Percentiles rank a stretch among this genome's conserved stretches.
Conservation (phyloP, 169 alveolate species). For the Cryptosporidium baileyi region DNA sequence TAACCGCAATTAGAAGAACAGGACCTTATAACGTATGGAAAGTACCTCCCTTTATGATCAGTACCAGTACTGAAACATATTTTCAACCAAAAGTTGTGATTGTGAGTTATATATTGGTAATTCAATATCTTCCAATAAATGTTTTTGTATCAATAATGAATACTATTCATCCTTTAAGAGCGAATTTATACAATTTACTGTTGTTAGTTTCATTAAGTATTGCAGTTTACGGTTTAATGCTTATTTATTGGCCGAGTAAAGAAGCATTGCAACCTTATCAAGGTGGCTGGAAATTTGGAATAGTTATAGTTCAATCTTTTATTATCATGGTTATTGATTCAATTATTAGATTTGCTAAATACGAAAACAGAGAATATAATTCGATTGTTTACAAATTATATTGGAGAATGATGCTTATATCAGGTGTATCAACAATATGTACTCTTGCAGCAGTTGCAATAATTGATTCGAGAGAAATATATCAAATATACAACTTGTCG, state of each 20-base stretch:
- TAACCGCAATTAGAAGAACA: slow-evolving; percentile 63
- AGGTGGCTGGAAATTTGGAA: slow-evolving; percentile 67
- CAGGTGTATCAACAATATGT: slow-evolving; percentile 58
- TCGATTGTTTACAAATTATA: slow-evolving; percentile 40
- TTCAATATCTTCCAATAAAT: slow-evolving; percentile 39
- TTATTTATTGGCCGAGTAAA: slow-evolving; percentile 65
- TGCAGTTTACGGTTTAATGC: slow-evolving; percentile 47
- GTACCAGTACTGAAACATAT: slow-evolving; percentile 36
- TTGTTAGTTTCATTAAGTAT: slow-evolving; percentile 1
- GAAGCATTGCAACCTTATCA: slow-evolving; percentile 67
- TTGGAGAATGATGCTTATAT: slow-evolving; percentile 58
- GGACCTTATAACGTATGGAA: slow-evolving; percentile 64
- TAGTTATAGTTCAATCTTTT: neutral
- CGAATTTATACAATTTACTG: neutral
- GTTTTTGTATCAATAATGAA: slow-evolving; percentile 4
- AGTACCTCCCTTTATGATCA: slow-evolving; percentile 63
- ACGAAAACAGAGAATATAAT: slow-evolving; percentile 52
- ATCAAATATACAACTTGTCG: slow-evolving; percentile 46
- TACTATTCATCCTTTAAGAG: slow-evolving; percentile 15
- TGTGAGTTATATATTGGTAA: slow-evolving; percentile 29
- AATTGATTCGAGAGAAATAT: slow-evolving; percentile 61
- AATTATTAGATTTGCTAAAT: slow-evolving; percentile 13
- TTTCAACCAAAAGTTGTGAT: slow-evolving; percentile 56
- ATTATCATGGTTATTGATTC: slow-evolving; percentile 23
- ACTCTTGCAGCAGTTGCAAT: slow-evolving; percentile 67